A percentile compares a stretch with the other conserved stretches of the same genome.
Evolutionary conservation across 352 stramenopile genomes (phyloP).

Genomic region (Thraustotheca clavata): DNA sequence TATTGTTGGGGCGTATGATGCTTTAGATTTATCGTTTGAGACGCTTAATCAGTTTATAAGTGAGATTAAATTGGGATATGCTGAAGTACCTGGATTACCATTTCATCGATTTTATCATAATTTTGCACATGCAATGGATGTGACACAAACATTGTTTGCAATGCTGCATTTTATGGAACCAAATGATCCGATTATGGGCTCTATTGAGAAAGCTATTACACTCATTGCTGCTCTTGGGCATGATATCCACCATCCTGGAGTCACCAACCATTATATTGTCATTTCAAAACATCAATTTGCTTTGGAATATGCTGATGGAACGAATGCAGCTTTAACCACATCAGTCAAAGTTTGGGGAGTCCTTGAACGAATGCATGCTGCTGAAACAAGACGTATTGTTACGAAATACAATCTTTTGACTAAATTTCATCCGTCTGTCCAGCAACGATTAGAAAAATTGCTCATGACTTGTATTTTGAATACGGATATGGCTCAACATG

Average conservation of each 20-base stretch:
- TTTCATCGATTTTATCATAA: constrained; percentile 26
- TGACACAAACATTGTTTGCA: constrained; percentile 29
- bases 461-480: constrained; percentile 26
- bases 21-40: constrained; percentile 11
- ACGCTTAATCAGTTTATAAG: background rate
- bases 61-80: constrained; percentile 10
- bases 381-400: constrained; percentile 24
- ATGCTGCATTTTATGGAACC: constrained; percentile 22
- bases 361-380: constrained; percentile 29
- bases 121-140: constrained; percentile 28
- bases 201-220: constrained; percentile 24
- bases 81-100: background rate
- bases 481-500: constrained; percentile 25
- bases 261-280: constrained; percentile 27
- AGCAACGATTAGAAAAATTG: constrained; percentile 23
- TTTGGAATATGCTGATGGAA: constrained; percentile 20
- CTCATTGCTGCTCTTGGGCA: constrained; percentile 27
- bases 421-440: constrained; percentile 20
- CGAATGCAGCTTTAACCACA: background rate
- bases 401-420: constrained; percentile 15
- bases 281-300: constrained; percentile 22
- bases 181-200: constrained; percentile 2
- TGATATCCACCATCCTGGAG: constrained; percentile 27
- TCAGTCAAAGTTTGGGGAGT: constrained; percentile 18
- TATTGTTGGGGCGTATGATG: background rate